These are phyloP conservation scores for Aphanomyces invadans DNA, from an alignment of 352 stramenopile genomes.

Conservation along the genomic window DNA sequence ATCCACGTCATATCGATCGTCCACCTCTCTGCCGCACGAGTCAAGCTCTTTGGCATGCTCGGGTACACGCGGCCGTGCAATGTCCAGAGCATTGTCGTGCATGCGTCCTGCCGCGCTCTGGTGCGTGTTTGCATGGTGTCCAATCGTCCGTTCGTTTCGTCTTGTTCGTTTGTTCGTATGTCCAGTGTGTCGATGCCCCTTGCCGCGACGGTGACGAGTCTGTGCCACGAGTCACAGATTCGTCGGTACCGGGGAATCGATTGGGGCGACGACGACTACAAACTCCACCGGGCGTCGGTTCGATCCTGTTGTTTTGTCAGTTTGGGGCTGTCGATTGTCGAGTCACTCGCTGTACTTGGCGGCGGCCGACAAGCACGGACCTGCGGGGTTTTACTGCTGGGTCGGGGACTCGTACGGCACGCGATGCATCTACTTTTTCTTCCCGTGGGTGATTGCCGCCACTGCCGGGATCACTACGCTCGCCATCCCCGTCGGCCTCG, in stretches of 20 bases:
- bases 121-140: too few species aligned
- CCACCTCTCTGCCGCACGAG: constrained; percentile 39
- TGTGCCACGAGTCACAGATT: too few species aligned
- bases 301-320: constrained; percentile 41
- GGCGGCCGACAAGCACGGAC: constrained; percentile 14
- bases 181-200: not conserved
- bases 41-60: constrained; percentile 27
- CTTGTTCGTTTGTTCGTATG: not conserved
- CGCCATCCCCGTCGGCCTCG: constrained; percentile 2
- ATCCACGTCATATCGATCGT: constrained; percentile 65
- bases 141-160: not conserved
- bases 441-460: constrained; percentile 14
- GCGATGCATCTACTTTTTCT: constrained; percentile 17
- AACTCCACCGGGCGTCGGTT: constrained; percentile 51
- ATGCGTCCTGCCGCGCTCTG: too few species aligned
- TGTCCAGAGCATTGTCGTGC: constrained; percentile 47
- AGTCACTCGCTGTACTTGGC: constrained; percentile 45
- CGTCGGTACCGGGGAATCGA: constrained; percentile 79
- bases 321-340: constrained; percentile 40
- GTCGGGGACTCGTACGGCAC: constrained; percentile 8
- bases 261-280: constrained; percentile 56
- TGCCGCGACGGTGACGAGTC: constrained; percentile 14
- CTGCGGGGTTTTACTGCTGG: constrained; percentile 22
- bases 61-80: constrained; percentile 35
- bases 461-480: not conserved